Evolutionary conservation across 2,329 filamentous ascomycete genomes (phyloP), one percentile per base, ranked within the genome.

Genomic region (Colletotrichum melonis): DNA sequence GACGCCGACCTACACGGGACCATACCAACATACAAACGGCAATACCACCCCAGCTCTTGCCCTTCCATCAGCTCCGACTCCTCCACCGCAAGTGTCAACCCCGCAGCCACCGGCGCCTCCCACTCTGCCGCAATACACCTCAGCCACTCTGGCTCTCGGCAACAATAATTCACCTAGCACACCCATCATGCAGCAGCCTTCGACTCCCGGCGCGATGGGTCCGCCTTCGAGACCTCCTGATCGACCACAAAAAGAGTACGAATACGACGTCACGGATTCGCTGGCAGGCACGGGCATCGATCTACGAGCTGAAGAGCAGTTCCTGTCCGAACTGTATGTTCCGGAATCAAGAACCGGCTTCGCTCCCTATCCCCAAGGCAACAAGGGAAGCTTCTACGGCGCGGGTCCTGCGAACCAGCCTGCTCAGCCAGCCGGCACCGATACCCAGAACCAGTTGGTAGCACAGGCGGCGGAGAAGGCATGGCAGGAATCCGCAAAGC

Each of bases 281-380:
- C 84, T 98, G 67, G 92, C 92, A 22, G 94, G 93, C 22, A 96
- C 95, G 19, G 95, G 95, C 63, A 95, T 98, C 75, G 94, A 98
- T 84, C 84, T 98, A 59, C 92, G 93, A 72, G 95, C 95, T 76
- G 95, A 98, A 81, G 94, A 97, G 79, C 94, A 95, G 77, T 94
- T 91, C 76, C 87, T 97, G 81, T 92, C 94, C 57, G 91, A 91
- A 72, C 86, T 91, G 69, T 92, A 91, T 79, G 88, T 90, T 57
- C 82, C 86, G 67, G 87, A 81, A 87, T 9, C 78, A 81, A 82
- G 88, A 78, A 86, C 88, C 59, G 85, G 92, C 16, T 89, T 89
- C 74, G 84, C 85, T 16, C 84, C 90, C 26, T 89, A 92, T 74
- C 84, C 87, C 8, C 83, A 90, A 1, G 88, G 89, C 14, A 81